Percentiles rank a stretch among this genome's conserved stretches.
These are phyloP conservation scores for Saccharomycopsis fodiens DNA, from an alignment of 805 yeast genomes.

Conservation along the genomic window DNA sequence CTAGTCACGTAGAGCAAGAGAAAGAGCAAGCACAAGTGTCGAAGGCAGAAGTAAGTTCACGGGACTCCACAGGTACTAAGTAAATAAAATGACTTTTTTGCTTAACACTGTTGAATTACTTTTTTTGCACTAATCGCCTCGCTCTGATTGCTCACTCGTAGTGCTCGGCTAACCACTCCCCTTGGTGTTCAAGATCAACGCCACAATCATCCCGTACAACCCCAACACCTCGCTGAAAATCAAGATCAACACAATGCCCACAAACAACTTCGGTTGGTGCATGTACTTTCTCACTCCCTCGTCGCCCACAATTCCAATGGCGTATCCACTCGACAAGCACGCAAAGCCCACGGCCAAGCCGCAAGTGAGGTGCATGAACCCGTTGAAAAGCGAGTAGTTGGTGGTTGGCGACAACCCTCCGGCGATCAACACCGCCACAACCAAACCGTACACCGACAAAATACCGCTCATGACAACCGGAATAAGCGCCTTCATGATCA, in stretches of 20 bases:
- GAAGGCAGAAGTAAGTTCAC: no score
- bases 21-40: no score
- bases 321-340: constrained; percentile 93
- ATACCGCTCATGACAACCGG: constrained; percentile 99
- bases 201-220: constrained; percentile 89
- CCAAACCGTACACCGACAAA: constrained; percentile 92
- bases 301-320: constrained; percentile 91
- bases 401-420: constrained; percentile 70
- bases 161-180: constrained; percentile 67
- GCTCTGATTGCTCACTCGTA: no score
- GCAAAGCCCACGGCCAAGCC: constrained; percentile 96
- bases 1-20: no score
- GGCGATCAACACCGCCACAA: constrained; percentile 92
- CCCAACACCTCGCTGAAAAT: constrained; percentile 91
- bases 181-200: constrained; percentile 84
- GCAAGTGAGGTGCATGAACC: constrained; percentile 97
- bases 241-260: constrained; percentile 81
- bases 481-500: constrained; percentile 89
- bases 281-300: constrained; percentile 84
- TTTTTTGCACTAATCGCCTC: no score
- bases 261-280: constrained; percentile 84
- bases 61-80: no score
- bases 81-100: no score
- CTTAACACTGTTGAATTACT: no score
- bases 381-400: constrained; percentile 81